Evolutionary conservation across 2,329 filamentous ascomycete genomes (phyloP).

Genomic region (Sporothrix schenckii): DNA sequence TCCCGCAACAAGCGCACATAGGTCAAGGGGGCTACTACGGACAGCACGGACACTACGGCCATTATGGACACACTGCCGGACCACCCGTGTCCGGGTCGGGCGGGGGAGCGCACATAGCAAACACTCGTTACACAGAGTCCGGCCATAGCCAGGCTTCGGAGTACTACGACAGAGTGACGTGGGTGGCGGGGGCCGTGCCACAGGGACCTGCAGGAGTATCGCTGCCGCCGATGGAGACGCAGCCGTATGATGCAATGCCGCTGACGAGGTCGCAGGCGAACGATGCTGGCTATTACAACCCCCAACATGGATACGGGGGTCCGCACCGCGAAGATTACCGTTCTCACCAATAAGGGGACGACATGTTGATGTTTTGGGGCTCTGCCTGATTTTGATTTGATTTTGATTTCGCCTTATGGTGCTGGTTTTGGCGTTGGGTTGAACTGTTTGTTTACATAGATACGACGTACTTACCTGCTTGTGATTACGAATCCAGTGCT

Average conservation of each 20-base stretch:
- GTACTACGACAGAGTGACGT: constrained; percentile 17
- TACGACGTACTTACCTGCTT: not conserved
- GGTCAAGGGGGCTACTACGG: not conserved
- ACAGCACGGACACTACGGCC: not conserved
- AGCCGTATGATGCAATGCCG: not conserved
- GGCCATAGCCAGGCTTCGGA: not conserved
- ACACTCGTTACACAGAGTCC: constrained; percentile 6
- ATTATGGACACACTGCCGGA: not conserved
- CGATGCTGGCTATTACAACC: not conserved
- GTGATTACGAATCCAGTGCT: not conserved
- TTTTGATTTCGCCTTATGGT: not conserved
- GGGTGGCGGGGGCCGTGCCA: not conserved
- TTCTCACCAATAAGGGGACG: not conserved
- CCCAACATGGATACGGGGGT: not conserved
- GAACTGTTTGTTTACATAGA: not conserved
- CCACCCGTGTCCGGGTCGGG: not conserved
- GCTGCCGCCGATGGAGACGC: not conserved
- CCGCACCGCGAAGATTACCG: not conserved
- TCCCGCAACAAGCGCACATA: not conserved
- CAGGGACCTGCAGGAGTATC: not conserved
- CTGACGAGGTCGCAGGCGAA: not conserved
- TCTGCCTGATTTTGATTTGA: not conserved
- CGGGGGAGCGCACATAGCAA: not conserved
- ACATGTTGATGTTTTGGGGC: not conserved
- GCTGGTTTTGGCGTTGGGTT: not conserved